A percentile compares a stretch with the other conserved stretches of the same genome.
phyloP scores from a whole-genome alignment of 2,329 filamentous ascomycete genomes.

The Pseudogymnoascus sp. region DNA sequence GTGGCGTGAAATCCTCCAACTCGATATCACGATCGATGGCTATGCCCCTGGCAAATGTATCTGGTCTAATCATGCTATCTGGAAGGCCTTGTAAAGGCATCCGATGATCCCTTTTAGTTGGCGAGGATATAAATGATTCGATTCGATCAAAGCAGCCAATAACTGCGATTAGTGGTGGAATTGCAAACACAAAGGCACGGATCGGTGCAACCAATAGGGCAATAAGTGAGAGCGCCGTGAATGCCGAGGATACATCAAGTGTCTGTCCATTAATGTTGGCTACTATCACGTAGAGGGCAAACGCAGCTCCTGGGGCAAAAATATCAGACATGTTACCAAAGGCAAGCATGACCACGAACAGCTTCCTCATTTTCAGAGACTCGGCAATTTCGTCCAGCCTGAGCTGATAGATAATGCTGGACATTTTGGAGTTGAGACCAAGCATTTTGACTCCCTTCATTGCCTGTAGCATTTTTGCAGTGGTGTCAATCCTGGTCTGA shows the following conservation, averaged over 20 bases:
- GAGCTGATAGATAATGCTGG: slow-evolving; percentile 26
- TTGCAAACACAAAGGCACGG: slow-evolving; percentile 32
- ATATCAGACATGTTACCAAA: slow-evolving; percentile 18
- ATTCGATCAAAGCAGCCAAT: slow-evolving; percentile 37
- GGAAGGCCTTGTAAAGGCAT: slow-evolving; percentile 14
- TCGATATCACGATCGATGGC: neutral
- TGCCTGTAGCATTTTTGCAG: slow-evolving; percentile 23
- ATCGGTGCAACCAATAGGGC: slow-evolving; percentile 34
- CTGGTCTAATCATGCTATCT: slow-evolving; percentile 7
- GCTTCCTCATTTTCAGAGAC: slow-evolving; percentile 16
- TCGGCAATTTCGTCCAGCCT: slow-evolving; percentile 22
- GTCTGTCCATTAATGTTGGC: slow-evolving; percentile 24
- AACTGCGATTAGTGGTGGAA: slow-evolving; percentile 33
- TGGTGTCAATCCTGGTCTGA: slow-evolving; percentile 17
- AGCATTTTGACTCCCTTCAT: slow-evolving; percentile 31
- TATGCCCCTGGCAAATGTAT: slow-evolving; percentile 11
- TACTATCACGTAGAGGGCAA: slow-evolving; percentile 32
- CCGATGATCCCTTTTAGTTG: slow-evolving; percentile 14
- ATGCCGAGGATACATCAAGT: slow-evolving; percentile 28
- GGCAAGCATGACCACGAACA: slow-evolving; percentile 16
- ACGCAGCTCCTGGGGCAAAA: slow-evolving; percentile 34
- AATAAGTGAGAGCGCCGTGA: slow-evolving; percentile 37
- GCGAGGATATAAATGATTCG: slow-evolving; percentile 25
- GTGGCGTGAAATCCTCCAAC: neutral
- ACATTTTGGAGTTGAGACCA: slow-evolving; percentile 30